Conservation (phyloP, 1,284 basidiomycete species). For the Fomitopsis pinicola region DNA sequence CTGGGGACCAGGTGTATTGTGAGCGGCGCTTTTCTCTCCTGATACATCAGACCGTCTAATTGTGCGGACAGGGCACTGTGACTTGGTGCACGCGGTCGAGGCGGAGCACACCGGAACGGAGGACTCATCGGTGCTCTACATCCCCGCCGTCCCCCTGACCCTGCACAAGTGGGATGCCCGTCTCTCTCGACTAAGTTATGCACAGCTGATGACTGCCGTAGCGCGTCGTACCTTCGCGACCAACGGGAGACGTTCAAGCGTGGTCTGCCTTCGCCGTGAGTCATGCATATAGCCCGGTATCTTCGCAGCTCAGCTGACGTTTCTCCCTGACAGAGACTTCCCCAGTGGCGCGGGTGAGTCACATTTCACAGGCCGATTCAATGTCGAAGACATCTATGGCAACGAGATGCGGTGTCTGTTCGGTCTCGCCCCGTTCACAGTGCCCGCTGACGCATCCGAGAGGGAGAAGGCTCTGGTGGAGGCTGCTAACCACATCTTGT, state of each 20-base stretch:
- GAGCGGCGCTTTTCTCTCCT: slow-evolving; percentile 12
- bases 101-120: slow-evolving; percentile 49
- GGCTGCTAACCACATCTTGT: no score
- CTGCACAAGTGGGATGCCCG: slow-evolving; percentile 45
- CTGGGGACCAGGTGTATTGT: slow-evolving; percentile 80
- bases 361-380: no score
- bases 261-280: slow-evolving; percentile 59
- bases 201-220: slow-evolving; percentile 18
- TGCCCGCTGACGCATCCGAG: no score
- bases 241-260: slow-evolving; percentile 53
- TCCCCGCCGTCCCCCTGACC: slow-evolving; percentile 73
- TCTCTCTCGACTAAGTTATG: no score
- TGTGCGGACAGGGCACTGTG: slow-evolving; percentile 47
- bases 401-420: no score
- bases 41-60: neutral
- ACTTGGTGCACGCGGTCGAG: slow-evolving; percentile 75
- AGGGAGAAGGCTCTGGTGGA: no score
- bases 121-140: slow-evolving; percentile 78
- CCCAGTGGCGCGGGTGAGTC: no score
- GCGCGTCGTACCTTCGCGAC: slow-evolving; percentile 56
- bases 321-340: no score
- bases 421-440: no score
- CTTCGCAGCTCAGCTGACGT: no score
- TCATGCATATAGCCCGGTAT: slow-evolving; percentile 3
- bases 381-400: no score